These are phyloP conservation scores for Diaporthe ilicicola DNA, from an alignment of 2,329 filamentous ascomycete genomes.

Conservation along the genomic window DNA sequence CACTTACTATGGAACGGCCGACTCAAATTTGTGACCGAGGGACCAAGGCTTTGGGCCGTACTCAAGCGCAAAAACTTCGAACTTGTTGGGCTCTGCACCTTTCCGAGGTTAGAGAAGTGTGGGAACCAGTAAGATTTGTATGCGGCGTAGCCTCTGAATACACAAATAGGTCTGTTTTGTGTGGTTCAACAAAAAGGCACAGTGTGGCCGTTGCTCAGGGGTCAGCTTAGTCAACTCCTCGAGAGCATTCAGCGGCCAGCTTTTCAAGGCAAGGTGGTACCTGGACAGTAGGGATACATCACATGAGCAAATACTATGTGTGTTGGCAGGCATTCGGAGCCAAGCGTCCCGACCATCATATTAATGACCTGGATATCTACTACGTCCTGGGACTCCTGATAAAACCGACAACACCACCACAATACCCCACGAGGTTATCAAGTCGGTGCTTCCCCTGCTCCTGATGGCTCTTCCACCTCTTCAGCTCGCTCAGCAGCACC, in stretches of 20 bases:
- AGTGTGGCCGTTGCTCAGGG: background rate
- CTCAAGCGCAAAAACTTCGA: too few species aligned
- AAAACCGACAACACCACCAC: slow-evolving; percentile 85
- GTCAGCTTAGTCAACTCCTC: background rate
- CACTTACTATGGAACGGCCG: too few species aligned
- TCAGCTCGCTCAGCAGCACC: slow-evolving; percentile 65
- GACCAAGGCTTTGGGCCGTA: too few species aligned
- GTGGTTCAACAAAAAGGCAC: too few species aligned
- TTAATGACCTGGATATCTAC: background rate
- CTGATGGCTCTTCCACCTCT: slow-evolving; percentile 77
- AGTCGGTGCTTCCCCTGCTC: slow-evolving; percentile 76
- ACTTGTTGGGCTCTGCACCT: too few species aligned
- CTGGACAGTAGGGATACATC: background rate
- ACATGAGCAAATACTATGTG: background rate
- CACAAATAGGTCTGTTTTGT: too few species aligned
- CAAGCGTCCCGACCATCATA: background rate
- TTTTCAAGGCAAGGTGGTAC: background rate
- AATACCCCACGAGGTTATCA: slow-evolving; percentile 83
- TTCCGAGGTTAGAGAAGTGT: too few species aligned
- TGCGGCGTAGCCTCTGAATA: too few species aligned
- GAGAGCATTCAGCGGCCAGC: background rate
- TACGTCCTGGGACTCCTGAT: slow-evolving; percentile 70
- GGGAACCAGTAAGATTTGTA: too few species aligned
- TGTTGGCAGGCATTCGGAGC: too few species aligned
- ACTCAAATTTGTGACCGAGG: too few species aligned